phyloP scores from a whole-genome alignment of 2,329 filamentous ascomycete genomes.

The Nigrospora oryzae region DNA sequence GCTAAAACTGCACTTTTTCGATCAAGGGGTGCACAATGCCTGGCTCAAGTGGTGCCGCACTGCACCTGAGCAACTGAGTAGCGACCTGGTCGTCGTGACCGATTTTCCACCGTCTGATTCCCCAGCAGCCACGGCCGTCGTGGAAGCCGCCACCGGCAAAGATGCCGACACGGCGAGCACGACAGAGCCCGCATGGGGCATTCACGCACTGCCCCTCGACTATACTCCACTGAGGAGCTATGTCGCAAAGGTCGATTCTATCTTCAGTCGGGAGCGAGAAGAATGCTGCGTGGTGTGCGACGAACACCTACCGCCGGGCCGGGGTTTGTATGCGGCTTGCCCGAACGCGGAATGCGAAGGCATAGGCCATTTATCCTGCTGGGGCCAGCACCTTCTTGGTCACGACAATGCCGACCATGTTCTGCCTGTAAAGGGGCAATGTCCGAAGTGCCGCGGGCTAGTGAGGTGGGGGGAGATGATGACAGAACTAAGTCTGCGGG shows the following conservation, averaged over 20 bases:
- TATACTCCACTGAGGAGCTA: constrained; percentile 45
- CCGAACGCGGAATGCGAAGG: constrained; percentile 43
- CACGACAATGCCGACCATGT: constrained; percentile 30
- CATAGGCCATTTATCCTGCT: constrained; percentile 52
- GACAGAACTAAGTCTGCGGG: constrained; percentile 70
- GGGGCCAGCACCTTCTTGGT: constrained; percentile 43
- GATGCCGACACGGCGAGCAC: constrained; percentile 1
- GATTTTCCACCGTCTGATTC: constrained; percentile 36
- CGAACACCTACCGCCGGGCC: constrained; percentile 31
- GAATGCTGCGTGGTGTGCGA: constrained; percentile 46
- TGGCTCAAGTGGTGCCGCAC: constrained; percentile 56
- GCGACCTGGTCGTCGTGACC: constrained; percentile 42
- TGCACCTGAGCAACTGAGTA: constrained; percentile 36
- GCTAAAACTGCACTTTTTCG: constrained; percentile 71
- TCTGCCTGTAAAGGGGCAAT: constrained; percentile 60
- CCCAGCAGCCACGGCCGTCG: background rate
- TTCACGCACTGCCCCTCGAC: constrained; percentile 46
- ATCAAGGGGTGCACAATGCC: constrained; percentile 54
- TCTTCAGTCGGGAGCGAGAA: constrained; percentile 48
- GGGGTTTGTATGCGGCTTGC: constrained; percentile 50
- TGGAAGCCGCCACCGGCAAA: constrained; percentile 2
- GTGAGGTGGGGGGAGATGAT: constrained; percentile 71
- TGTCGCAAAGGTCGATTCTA: constrained; percentile 43
- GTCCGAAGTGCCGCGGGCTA: constrained; percentile 57
- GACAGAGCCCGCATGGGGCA: constrained; percentile 28